Percentiles rank a stretch among this genome's conserved stretches.
Evolutionary conservation across 108 stramenopile species (phyloP).

Genomic region (Fistulifera pelliculosa): DNA sequence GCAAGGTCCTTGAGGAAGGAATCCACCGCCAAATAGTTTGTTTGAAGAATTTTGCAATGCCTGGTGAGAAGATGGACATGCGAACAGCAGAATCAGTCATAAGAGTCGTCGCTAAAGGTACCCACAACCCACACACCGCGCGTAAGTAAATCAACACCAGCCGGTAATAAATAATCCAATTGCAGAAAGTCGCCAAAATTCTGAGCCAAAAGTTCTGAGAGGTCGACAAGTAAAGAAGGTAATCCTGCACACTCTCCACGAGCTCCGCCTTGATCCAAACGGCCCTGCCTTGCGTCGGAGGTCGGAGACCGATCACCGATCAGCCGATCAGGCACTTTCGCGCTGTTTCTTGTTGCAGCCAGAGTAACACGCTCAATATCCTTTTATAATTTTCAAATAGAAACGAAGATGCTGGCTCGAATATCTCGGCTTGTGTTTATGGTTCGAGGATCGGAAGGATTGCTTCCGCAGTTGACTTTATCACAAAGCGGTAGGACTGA

Average conservation of each 20-base stretch:
- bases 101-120: slow-evolving; percentile 76
- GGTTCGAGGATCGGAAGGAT: slow-evolving; percentile 77
- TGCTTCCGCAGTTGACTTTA: slow-evolving; percentile 68
- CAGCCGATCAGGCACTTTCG: too few relatives aligned
- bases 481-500: slow-evolving; percentile 57
- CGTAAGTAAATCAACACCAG: slow-evolving; percentile 70
- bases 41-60: slow-evolving; percentile 82
- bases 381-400: too few relatives aligned
- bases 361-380: too few relatives aligned
- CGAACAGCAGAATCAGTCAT: slow-evolving; percentile 83
- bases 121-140: slow-evolving; percentile 86
- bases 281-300: too few relatives aligned
- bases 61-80: slow-evolving; percentile 85
- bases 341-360: too few relatives aligned
- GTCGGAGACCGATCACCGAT: too few relatives aligned
- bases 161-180: slow-evolving; percentile 9
- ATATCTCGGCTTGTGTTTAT: slow-evolving; percentile 66
- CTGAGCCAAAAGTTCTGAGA: slow-evolving; percentile 35
- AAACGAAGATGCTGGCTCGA: slow-evolving; percentile 16
- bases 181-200: slow-evolving; percentile 57
- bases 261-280: slow-evolving; percentile 79
- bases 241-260: slow-evolving; percentile 84
- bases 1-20: slow-evolving; percentile 66
- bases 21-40: slow-evolving; percentile 73
- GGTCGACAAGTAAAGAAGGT: slow-evolving; percentile 60